Conservation (phyloP, 2,329 filamentous ascomycete genomes). For the Fusarium sp. region DNA sequence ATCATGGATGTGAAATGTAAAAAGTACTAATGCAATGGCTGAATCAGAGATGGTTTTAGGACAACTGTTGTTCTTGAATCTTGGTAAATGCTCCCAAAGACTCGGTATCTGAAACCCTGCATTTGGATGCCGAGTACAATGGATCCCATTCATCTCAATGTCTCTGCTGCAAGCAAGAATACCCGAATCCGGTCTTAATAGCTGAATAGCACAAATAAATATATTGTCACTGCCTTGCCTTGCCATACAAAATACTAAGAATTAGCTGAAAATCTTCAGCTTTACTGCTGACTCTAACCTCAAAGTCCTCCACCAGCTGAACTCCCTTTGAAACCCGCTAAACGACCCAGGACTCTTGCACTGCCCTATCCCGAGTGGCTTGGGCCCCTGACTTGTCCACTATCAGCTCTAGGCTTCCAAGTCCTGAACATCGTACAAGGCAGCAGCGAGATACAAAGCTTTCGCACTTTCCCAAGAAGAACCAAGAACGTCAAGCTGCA, state of each 20-base stretch:
- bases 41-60: not conserved
- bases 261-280: not conserved
- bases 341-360: constrained; percentile 21
- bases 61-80: not conserved
- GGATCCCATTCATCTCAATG: constrained; percentile 1
- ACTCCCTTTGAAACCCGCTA: constrained; percentile 39
- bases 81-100: not conserved
- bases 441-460: constrained; percentile 46
- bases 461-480: constrained; percentile 8
- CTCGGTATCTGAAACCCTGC: not conserved
- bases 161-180: constrained; percentile 24
- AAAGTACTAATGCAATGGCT: not conserved
- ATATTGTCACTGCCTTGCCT: not conserved
- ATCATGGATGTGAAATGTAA: not conserved
- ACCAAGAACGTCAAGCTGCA: not conserved
- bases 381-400: constrained; percentile 37
- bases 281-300: not conserved
- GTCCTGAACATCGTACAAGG: constrained; percentile 36
- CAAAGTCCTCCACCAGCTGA: constrained; percentile 16
- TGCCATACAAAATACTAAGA: not conserved
- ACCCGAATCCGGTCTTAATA: not conserved
- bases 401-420: constrained; percentile 23
- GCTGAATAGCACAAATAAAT: not conserved
- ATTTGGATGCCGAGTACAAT: not conserved
- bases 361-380: constrained; percentile 33